A percentile compares a stretch with the other conserved stretches of the same genome.
These are phyloP conservation scores for Colletotrichum cereale DNA, from an alignment of 2,329 filamentous ascomycete genomes.

Conservation along the genomic window DNA sequence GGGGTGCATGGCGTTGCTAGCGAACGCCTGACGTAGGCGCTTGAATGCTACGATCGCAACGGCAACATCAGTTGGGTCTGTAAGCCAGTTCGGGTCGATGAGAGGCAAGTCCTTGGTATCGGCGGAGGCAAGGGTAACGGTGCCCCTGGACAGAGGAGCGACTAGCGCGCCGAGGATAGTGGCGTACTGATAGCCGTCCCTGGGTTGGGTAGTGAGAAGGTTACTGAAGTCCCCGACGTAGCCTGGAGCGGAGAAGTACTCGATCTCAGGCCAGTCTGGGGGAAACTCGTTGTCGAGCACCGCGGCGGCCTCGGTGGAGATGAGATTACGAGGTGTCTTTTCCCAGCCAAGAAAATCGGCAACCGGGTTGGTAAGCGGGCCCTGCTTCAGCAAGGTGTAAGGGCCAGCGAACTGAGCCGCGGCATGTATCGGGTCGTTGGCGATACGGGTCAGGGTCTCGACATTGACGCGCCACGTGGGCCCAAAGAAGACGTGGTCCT, in stretches of 20 bases:
- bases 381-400: conserved; percentile 29
- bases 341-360: conserved; percentile 44
- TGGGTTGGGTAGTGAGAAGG: conserved; percentile 27
- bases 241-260: conserved; percentile 37
- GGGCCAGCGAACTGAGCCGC: conserved; percentile 11
- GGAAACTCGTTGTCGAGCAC: conserved; percentile 21
- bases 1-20: conserved; percentile 45
- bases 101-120: conserved; percentile 54
- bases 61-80: conserved; percentile 56
- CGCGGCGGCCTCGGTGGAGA: conserved; percentile 16
- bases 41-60: conserved; percentile 58
- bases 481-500: conserved; percentile 76
- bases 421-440: conserved; percentile 29
- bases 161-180: conserved; percentile 48
- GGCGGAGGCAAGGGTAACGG: conserved; percentile 53
- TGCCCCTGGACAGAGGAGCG: conserved; percentile 58
- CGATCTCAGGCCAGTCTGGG: conserved; percentile 33
- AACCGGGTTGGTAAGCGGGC: conserved; percentile 42
- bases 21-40: conserved; percentile 55
- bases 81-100: conserved; percentile 62
- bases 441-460: conserved; percentile 38
- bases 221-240: conserved; percentile 41
- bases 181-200: conserved; percentile 42
- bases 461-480: conserved; percentile 41
- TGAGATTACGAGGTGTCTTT: conserved; percentile 38